A percentile compares a stretch with the other conserved stretches of the same genome.
Conservation (phyloP, 345 rosid genomes). For the Rhodamnia argentea region DNA sequence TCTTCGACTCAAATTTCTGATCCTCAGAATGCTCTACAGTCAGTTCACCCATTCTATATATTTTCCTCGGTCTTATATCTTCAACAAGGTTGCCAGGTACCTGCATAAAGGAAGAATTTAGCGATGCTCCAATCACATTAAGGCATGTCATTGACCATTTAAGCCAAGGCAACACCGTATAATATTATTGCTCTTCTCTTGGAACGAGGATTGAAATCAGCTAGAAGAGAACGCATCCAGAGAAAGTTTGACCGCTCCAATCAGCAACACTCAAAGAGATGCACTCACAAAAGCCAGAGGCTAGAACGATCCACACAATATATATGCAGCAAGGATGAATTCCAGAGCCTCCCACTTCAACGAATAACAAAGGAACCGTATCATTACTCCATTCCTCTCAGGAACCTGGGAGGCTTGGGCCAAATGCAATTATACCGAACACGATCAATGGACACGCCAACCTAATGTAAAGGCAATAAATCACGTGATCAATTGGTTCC, state of each 20-base stretch:
- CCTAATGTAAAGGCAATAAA: slow-evolving; percentile 60
- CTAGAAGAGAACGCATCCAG: slow-evolving; percentile 10
- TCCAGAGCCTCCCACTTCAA: slow-evolving; percentile 38
- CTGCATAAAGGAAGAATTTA: slow-evolving; percentile 3
- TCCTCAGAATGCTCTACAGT: neutral
- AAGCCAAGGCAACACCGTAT: neutral
- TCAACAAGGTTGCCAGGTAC: neutral
- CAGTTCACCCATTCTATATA: neutral
- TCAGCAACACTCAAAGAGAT: slow-evolving; percentile 51
- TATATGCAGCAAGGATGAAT: slow-evolving; percentile 32
- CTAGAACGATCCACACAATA: slow-evolving; percentile 20
- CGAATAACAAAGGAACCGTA: neutral
- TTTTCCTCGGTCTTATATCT: neutral
- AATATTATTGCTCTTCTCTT: neutral
- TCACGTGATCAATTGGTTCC: slow-evolving; percentile 47
- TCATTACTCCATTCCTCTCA: slow-evolving; percentile 45
- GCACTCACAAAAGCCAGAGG: slow-evolving; percentile 43
- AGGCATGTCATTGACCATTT: neutral
- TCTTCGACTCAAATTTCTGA: neutral
- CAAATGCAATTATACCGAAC: slow-evolving; percentile 43
- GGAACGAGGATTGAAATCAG: neutral
- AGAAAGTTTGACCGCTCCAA: slow-evolving; percentile 43
- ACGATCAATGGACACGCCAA: slow-evolving; percentile 33
- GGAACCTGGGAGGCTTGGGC: slow-evolving; percentile 22
- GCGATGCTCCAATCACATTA: neutral